These are phyloP conservation scores for Pestalotiopsis sp. DNA, from an alignment of 2,329 filamentous ascomycete species.

Conservation along the genomic window DNA sequence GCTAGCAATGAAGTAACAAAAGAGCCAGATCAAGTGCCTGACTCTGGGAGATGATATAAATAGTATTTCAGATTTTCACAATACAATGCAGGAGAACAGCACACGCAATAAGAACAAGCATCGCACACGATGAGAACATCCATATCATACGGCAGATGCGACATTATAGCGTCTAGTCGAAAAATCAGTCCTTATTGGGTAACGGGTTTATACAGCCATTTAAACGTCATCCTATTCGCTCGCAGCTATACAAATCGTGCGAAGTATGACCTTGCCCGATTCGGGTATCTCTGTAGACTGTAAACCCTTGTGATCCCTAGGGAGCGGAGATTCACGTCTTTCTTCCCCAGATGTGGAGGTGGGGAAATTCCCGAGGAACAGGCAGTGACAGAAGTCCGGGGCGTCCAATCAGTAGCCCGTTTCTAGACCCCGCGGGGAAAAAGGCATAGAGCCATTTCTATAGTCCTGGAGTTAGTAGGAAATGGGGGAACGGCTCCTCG, in stretches of 20 bases:
- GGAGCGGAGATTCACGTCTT: background rate
- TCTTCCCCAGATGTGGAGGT: background rate
- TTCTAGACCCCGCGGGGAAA: background rate
- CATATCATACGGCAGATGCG: background rate
- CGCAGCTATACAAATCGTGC: background rate
- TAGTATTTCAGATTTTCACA: background rate
- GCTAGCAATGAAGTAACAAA: background rate
- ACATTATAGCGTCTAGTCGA: background rate
- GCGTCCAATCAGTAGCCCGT: background rate
- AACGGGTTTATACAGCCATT: background rate
- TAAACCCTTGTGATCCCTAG: background rate
- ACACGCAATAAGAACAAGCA: background rate
- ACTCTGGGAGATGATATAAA: background rate
- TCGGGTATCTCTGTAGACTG: background rate
- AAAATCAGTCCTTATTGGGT: background rate
- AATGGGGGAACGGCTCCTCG: background rate
- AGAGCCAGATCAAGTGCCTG: background rate
- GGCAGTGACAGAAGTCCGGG: background rate
- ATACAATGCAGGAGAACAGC: background rate
- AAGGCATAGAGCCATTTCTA: background rate
- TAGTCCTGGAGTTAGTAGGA: background rate
- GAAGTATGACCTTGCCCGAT: background rate
- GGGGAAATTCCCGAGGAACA: background rate
- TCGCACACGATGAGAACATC: background rate
- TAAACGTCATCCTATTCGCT: background rate